These are phyloP conservation scores for Helianthus annuus DNA, from an alignment of 129 eudicot genomes.

Conservation along the genomic window DNA sequence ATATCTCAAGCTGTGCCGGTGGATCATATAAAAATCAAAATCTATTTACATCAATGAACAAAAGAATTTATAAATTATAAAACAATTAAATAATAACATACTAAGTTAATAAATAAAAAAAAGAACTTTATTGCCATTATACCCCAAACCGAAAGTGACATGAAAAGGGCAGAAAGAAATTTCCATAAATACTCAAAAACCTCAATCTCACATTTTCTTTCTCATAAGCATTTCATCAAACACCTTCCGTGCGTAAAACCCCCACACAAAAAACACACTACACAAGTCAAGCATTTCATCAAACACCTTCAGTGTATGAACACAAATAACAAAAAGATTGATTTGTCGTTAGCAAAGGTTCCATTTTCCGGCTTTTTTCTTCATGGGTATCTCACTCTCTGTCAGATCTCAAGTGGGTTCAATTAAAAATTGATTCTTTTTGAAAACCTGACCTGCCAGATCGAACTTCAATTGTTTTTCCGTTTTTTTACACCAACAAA, in stretches of 20 bases:
- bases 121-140: too few species aligned
- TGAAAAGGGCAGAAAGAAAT: background rate
- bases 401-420: constrained; percentile 31
- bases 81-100: too few species aligned
- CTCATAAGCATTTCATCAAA: constrained; percentile 8
- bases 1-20: background rate
- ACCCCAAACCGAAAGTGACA: background rate
- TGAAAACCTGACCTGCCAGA: constrained; percentile 40
- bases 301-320: constrained; percentile 7
- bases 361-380: constrained; percentile 16
- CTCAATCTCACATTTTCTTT: background rate
- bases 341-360: constrained; percentile 26
- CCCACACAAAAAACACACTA: too few species aligned
- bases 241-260: too few species aligned
- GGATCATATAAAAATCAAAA: background rate
- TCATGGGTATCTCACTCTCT: constrained; percentile 30
- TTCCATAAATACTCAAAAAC: background rate
- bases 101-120: too few species aligned
- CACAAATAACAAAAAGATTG: background rate
- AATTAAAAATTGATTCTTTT: constrained; percentile 23
- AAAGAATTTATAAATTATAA: background rate
- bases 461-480: constrained; percentile 32
- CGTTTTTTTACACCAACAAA: constrained; percentile 29
- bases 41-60: background rate
- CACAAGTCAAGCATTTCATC: background rate